Evolutionary conservation across 495 filamentous ascomycete species (phyloP), one percentile per base, ranked within the genome.

Genomic region (Penicillium waksmanii): DNA sequence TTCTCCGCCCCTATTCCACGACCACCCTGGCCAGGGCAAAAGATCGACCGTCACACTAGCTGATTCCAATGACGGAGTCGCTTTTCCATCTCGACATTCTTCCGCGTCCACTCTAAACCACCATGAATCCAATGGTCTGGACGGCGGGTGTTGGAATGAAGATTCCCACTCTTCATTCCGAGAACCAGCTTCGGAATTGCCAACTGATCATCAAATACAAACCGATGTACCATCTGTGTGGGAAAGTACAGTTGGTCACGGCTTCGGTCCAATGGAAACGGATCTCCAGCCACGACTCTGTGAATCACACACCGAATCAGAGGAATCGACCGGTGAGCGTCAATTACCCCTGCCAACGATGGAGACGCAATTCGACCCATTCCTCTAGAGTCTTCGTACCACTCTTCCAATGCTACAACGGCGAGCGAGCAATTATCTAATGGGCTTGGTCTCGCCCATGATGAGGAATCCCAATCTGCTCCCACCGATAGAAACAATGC

Each of bases 71-170:
- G 56, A 42, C 42, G 60, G 57, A 25, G 54, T 47, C 33, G 50
- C 18, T 5, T 70, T 68, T 38, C 31, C 62, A 15, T 67, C 67
- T 47, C 57, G 61, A 11, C 65, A 62, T 54, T 70, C 67, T 3
- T 70, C 67, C 19, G 49, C 67, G 43, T 70, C 67, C 2, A 70
- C 67, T 18, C 49, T 70, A 55, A 70, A 70, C 42, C 67, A 70
- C 31, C 53, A 66, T 17, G 67, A 68, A 43, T 27, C 57, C 15
- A 44, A 62, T 3, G 38, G 34, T n/a, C 21, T 44, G 15, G 27
- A 42, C 21, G 31, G 34, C 21, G 31, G 25, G 18, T 50, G 36
- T 47, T 49, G 55, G 47, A 51, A 66, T 21, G 25, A 33, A 35
- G 34, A 35, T 13, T 5, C 40, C 18, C 31, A 21, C 11, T 23